A percentile compares a stretch with the other conserved stretches of the same genome.
phyloP scores from a whole-genome alignment of 345 rosid genomes.

The Syzygium jambos region DNA sequence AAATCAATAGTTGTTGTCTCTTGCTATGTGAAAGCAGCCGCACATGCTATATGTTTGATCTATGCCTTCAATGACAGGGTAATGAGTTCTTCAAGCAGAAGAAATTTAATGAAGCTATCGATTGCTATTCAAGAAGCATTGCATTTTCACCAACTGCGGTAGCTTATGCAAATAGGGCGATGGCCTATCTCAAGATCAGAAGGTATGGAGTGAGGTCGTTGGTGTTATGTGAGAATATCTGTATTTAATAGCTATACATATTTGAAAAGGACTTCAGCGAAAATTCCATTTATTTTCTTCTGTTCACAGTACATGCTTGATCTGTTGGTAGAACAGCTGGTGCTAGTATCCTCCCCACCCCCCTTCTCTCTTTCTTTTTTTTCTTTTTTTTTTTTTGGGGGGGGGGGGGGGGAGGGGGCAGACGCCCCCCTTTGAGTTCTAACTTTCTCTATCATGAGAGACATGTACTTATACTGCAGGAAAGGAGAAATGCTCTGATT shows the following conservation, averaged over 20 bases:
- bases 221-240: background rate
- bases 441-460: background rate
- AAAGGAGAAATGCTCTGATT: background rate
- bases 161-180: slow-evolving; percentile 84
- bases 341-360: background rate
- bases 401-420: too few relatives aligned
- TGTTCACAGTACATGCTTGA: background rate
- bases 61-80: slow-evolving; percentile 34
- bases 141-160: slow-evolving; percentile 81
- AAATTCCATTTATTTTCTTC: background rate
- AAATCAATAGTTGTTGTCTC: background rate
- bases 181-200: slow-evolving; percentile 83
- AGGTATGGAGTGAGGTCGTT: slow-evolving; percentile 16
- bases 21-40: background rate
- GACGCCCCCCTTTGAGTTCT: background rate
- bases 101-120: slow-evolving; percentile 78
- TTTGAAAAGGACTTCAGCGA: background rate
- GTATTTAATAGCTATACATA: background rate
- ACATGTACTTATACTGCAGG: background rate
- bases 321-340: background rate
- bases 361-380: background rate
- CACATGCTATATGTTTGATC: background rate
- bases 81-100: slow-evolving; percentile 78
- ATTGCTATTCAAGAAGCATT: slow-evolving; percentile 87
- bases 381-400: too few relatives aligned